A percentile compares a stretch with the other conserved stretches of the same genome.
Conservation (phyloP, 2,329 filamentous ascomycete genomes). For the Alternaria brassicae region DNA sequence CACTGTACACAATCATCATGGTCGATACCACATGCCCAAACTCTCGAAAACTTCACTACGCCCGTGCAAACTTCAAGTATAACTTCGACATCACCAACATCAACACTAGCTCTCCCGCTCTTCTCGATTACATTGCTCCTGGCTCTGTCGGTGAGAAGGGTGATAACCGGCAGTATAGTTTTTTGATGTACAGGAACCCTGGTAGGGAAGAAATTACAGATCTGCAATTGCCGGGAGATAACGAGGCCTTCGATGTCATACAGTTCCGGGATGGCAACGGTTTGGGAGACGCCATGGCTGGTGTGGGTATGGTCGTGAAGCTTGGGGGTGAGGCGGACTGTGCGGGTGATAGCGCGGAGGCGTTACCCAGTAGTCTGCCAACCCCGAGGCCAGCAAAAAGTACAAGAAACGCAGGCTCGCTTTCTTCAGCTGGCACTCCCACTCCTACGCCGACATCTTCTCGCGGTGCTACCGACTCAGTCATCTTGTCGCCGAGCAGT, state of each 20-base stretch:
- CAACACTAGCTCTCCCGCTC: conserved; percentile 21
- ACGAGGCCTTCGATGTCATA: conserved; percentile 36
- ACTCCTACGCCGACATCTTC: not conserved
- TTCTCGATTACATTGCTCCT: conserved; percentile 41
- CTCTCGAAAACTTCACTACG: conserved; percentile 41
- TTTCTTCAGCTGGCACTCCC: not conserved
- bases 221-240: conserved; percentile 36
- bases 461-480: not conserved
- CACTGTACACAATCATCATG: conserved; percentile 41
- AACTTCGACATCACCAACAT: conserved; percentile 38
- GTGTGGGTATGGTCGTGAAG: conserved; percentile 45
- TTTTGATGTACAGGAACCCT: conserved; percentile 44
- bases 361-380: conserved; percentile 11
- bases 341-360: conserved; percentile 14
- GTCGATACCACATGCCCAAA: conserved; percentile 44
- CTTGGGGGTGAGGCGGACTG: conserved; percentile 36
- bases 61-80: conserved; percentile 42
- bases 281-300: conserved; percentile 35
- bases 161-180: conserved; percentile 41
- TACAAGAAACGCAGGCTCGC: not conserved
- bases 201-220: conserved; percentile 25
- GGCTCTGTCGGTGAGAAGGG: conserved; percentile 43
- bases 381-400: conserved; percentile 8
- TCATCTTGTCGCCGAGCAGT: not conserved
- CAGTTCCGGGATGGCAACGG: conserved; percentile 43